Conservation (phyloP, 2,329 filamentous ascomycete species). For the Cercospora sp. region DNA sequence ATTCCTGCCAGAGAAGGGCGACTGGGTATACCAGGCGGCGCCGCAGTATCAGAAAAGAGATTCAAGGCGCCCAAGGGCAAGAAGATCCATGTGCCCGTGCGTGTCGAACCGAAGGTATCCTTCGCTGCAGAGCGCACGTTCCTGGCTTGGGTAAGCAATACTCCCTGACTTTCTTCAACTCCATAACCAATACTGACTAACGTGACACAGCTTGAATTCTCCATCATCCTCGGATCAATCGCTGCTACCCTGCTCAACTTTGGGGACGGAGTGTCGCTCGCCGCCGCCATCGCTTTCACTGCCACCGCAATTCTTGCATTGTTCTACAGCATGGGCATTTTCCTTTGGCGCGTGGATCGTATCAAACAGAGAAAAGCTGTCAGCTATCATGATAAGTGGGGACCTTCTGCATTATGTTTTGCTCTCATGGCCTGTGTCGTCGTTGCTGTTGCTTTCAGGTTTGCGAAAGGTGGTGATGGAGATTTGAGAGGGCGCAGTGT, state of each 20-base stretch:
- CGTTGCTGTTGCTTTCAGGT: slow-evolving; percentile 77
- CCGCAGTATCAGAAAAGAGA: slow-evolving; percentile 44
- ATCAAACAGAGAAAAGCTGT: slow-evolving; percentile 83
- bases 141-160: slow-evolving; percentile 73
- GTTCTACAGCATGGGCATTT: slow-evolving; percentile 80
- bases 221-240: slow-evolving; percentile 87
- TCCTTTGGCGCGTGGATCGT: slow-evolving; percentile 82
- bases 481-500: slow-evolving; percentile 38
- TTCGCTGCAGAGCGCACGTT: slow-evolving; percentile 96
- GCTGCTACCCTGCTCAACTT: slow-evolving; percentile 84
- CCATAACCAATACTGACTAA: neutral
- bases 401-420: slow-evolving; percentile 73
- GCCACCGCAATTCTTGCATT: slow-evolving; percentile 74
- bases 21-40: slow-evolving; percentile 46
- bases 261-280: slow-evolving; percentile 63
- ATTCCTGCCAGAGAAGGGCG: slow-evolving; percentile 44
- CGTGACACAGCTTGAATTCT: slow-evolving; percentile 77
- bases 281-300: slow-evolving; percentile 69
- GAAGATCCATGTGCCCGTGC: slow-evolving; percentile 90
- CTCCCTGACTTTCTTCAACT: too few species aligned
- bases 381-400: slow-evolving; percentile 86
- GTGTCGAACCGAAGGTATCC: slow-evolving; percentile 96
- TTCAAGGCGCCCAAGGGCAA: slow-evolving; percentile 77
- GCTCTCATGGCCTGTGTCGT: slow-evolving; percentile 71
- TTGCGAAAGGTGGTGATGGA: slow-evolving; percentile 56